Percentiles rank a stretch among this genome's conserved stretches.
Evolutionary conservation across 192 early-diverging fungal species (phyloP).

Genomic region (Backusella sp.): DNA sequence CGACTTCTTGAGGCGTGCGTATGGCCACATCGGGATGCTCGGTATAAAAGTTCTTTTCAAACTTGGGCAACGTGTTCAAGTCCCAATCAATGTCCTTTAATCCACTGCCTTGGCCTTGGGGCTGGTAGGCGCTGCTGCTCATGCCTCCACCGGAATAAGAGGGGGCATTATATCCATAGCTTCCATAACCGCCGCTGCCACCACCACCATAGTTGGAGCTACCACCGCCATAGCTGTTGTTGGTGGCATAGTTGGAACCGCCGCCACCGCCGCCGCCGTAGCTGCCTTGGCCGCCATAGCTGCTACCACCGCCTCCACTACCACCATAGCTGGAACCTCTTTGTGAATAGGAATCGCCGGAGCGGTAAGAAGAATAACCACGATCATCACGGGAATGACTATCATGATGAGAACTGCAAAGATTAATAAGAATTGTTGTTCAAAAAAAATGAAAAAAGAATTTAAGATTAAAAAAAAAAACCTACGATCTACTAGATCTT

Average conservation of each 20-base stretch:
- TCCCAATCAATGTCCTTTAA: slow-evolving; percentile 71
- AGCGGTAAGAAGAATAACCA: slow-evolving; percentile 33
- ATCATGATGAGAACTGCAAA: neutral
- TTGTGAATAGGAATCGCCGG: slow-evolving; percentile 18
- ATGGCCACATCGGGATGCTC: slow-evolving; percentile 73
- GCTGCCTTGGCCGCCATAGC: slow-evolving; percentile 19
- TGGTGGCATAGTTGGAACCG: slow-evolving; percentile 26
- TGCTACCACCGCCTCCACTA: slow-evolving; percentile 26
- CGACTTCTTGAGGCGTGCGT: slow-evolving; percentile 70
- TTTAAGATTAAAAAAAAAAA: slow-evolving; percentile 7
- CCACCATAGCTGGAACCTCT: slow-evolving; percentile 36
- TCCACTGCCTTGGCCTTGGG: slow-evolving; percentile 45
- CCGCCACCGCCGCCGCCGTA: slow-evolving; percentile 17
- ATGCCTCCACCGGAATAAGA: neutral
- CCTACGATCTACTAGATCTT: slow-evolving; percentile 30
- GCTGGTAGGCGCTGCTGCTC: neutral
- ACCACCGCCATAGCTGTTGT: slow-evolving; percentile 35
- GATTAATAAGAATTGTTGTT: neutral
- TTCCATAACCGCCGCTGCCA: slow-evolving; percentile 42
- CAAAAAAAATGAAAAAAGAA: neutral
- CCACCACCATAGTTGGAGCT: slow-evolving; percentile 19
- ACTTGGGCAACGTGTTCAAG: slow-evolving; percentile 60
- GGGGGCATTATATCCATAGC: neutral
- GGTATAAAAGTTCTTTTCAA: slow-evolving; percentile 98
- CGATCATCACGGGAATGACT: slow-evolving; percentile 11